Evolutionary conservation across 305 asterid species (phyloP).

Genomic region (Fraxinus nigra): DNA sequence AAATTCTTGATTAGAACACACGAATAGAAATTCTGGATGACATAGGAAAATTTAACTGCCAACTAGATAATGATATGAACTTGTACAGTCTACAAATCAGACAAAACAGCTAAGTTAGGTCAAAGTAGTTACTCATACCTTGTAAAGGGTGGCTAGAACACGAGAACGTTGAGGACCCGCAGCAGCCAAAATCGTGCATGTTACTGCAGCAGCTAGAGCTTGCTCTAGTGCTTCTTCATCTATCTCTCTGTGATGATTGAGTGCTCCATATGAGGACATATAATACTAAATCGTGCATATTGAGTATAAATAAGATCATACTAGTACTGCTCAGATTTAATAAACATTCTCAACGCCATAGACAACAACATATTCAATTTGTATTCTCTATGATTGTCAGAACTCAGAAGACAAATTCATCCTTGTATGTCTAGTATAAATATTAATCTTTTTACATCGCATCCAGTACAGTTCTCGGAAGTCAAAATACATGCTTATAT

Average conservation of each 20-base stretch:
- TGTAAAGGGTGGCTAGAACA: constrained; percentile 53
- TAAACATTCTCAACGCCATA: neutral
- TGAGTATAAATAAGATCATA: neutral
- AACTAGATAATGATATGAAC: neutral
- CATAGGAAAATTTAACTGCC: neutral
- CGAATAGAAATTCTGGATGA: neutral
- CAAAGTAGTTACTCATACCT: constrained; percentile 23
- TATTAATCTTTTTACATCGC: neutral
- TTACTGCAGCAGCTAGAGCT: constrained; percentile 53
- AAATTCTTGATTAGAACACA: neutral
- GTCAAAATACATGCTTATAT: neutral
- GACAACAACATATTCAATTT: neutral
- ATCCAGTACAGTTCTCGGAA: neutral
- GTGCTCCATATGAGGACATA: neutral
- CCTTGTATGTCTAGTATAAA: neutral
- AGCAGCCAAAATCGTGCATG: constrained; percentile 56
- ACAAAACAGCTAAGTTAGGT: neutral
- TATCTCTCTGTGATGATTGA: constrained; percentile 34
- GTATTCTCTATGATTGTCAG: neutral
- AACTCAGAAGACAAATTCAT: neutral
- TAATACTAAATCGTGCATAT: neutral
- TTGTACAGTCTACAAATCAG: neutral
- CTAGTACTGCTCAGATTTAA: neutral
- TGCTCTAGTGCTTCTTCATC: constrained; percentile 51
- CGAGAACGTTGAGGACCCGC: constrained; percentile 59